Base-by-base conservation (phyloP, 2,329 filamentous ascomycete species). In the Rhynchosporium agropyri region DNA sequence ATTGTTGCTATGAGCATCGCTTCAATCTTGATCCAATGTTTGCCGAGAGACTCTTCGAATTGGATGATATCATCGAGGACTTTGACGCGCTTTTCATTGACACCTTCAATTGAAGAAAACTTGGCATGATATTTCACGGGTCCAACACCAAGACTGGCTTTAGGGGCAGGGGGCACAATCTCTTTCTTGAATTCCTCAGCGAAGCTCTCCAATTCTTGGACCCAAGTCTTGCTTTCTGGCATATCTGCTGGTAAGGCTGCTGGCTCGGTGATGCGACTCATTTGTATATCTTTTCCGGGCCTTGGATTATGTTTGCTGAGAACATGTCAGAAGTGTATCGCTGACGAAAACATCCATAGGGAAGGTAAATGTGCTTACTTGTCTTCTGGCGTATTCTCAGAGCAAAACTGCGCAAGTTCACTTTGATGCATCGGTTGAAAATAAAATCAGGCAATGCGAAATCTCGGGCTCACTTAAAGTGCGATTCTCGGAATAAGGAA, bases 1-100 rank as follows among this genome's bases (percentile, higher is more conserved):
- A 13, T 12, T 51, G 48, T 13, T 29, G 31, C 8, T 29, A 51
- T 8, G 9, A 51, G 48, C 12, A 33, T 15, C 3, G 48, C 48
- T 33, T 51, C 48, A 51, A 28, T n/a, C 48, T 51, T 33, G 48
- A 33, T 51, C 48, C 48, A 51, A 51, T 29, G 33, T 8, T 51
- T 33, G 28, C 48, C 48, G 31, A 51, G 48, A 29, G 15, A 8
- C n/a, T 51, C 31, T 51, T 51, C 6, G 28, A 51, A 15, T 8
- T 10, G 9, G 20, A 51, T 33, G 28, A 29, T 12, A 33, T 33
- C 28, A 51, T 51, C 48, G 31, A 51, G 28, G n/a, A 51, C 26
- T 20, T 33, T 29, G 26, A 51, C 9, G 15, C 48, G 48, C 48
- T 33, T 51, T 33, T 51, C 48, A 9, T 29, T 33, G 31, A 51